These are phyloP conservation scores for Metschnikowia baotianmanensis DNA, from an alignment of 805 yeast species.

Conservation along the genomic window DNA sequence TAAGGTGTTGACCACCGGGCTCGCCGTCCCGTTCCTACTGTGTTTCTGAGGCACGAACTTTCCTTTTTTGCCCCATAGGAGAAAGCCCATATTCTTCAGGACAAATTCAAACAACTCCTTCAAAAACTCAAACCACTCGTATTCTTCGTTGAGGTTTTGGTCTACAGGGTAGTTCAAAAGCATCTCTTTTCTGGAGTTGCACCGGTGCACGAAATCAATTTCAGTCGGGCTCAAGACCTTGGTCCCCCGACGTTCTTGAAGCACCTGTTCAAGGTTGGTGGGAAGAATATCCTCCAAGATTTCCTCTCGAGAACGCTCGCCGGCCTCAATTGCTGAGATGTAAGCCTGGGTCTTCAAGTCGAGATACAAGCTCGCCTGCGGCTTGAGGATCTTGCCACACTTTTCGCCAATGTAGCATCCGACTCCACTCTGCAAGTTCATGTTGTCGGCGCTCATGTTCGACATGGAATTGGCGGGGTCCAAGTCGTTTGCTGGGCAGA, in stretches of 20 bases:
- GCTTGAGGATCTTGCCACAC: conserved; percentile 64
- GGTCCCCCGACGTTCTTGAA: conserved; percentile 37
- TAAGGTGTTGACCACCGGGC: not conserved
- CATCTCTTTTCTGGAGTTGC: conserved; percentile 66
- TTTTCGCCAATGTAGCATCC: conserved; percentile 37
- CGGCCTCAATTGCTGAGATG: conserved; percentile 77
- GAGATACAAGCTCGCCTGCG: conserved; percentile 74
- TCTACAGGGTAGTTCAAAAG: conserved; percentile 48
- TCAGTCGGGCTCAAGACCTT: conserved; percentile 68
- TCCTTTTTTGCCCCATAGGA: conserved; percentile 65
- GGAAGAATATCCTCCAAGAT: conserved; percentile 79
- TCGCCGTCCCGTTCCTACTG: conserved; percentile 4
- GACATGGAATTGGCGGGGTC: conserved; percentile 47
- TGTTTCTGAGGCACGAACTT: conserved; percentile 13
- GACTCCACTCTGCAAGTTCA: conserved; percentile 34
- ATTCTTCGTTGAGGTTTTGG: conserved; percentile 60
- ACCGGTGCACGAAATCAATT: conserved; percentile 70
- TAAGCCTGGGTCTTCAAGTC: conserved; percentile 95
- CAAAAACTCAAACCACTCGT: conserved; percentile 83
- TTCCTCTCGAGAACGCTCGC: conserved; percentile 59
- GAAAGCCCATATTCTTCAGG: conserved; percentile 65
- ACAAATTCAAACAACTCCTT: conserved; percentile 78
- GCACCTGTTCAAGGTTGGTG: conserved; percentile 49
- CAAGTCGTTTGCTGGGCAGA: conserved; percentile 70
- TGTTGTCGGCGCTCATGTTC: conserved; percentile 30